Evolutionary conservation across 2,329 filamentous ascomycete genomes (phyloP), one percentile per base, ranked within the genome.

Genomic region (Aspergillus fijiensis): DNA sequence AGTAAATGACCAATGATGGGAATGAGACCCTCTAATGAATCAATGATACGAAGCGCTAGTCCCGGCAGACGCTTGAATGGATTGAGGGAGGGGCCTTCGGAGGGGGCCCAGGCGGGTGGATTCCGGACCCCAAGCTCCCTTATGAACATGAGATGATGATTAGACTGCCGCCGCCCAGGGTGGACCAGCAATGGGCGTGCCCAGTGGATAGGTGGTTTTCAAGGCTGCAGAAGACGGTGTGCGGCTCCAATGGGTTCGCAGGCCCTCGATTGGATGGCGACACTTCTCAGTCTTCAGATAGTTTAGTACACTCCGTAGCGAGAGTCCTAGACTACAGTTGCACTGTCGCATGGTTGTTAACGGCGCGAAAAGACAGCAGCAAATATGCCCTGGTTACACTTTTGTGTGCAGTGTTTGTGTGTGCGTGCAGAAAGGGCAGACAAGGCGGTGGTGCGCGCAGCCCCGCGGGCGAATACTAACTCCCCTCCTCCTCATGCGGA

Each of bases 151-250:
- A 23, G 42, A 48, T 27, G 53, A 55, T 48, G 48, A 33, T 48
- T 29, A 55, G 21, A 47, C 12, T 55, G 25, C 25, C 53, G 53
- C 42, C 42, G 53, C 42, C 42, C n/a, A 10, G 27, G 25, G 42
- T 55, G 45, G 53, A 47, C 53, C 53, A 31, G 42, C 23, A 31
- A 47, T 25, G 45, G 23, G 27, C 23, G 16, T 55, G 23, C 23
- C 23, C 23, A 23, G 23, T 23, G 19, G 25, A 45, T 45, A 19
- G 29, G 52, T 23, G 19, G 19, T 48, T 23, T 35, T 25, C 53
- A 55, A 55, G 53, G 53, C 53, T 55, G 53, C 53, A 55, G 53
- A 25, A 42, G 21, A 35, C 51, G 39, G 27, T 21, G 53, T 55
- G 53, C 53, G 53, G 53, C 53, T 55, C 42, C 53, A 33, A 55